Conservation (phyloP, 2,329 filamentous ascomycete species). For the Lecanoromycetidae sp. region DNA sequence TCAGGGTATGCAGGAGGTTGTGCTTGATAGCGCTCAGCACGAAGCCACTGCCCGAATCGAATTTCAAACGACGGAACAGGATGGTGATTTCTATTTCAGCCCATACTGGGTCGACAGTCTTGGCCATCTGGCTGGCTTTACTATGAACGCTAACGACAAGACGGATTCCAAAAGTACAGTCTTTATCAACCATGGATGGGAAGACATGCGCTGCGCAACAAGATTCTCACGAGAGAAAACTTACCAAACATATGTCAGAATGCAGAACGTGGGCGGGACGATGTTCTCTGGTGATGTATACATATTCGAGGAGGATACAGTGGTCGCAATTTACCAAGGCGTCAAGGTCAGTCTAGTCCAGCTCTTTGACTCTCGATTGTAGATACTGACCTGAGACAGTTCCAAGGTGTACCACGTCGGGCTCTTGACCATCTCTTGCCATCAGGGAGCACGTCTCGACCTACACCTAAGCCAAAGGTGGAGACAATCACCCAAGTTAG, state of each 20-base stretch:
- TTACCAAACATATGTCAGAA: constrained; percentile 10
- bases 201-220: constrained; percentile 44
- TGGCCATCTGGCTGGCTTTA: constrained; percentile 46
- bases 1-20: constrained; percentile 45
- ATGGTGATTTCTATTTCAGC: constrained; percentile 41
- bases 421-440: constrained; percentile 17
- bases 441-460: neutral
- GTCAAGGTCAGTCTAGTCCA: constrained; percentile 16
- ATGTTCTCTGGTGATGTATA: constrained; percentile 15
- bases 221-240: constrained; percentile 41
- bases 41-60: constrained; percentile 43
- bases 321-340: constrained; percentile 16
- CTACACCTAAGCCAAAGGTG: neutral
- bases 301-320: constrained; percentile 17
- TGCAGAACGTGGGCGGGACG: constrained; percentile 2
- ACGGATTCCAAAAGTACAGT: constrained; percentile 47
- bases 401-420: constrained; percentile 20
- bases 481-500: constrained; percentile 28
- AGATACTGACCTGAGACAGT: constrained; percentile 7
- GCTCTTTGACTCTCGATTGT: neutral
- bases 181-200: constrained; percentile 47
- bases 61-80: constrained; percentile 45
- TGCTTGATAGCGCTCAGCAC: constrained; percentile 42
- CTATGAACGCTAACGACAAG: constrained; percentile 46
- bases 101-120: constrained; percentile 49